Base-by-base conservation (phyloP, 129 eudicot species). In the Centrapalus pauciflorus region DNA sequence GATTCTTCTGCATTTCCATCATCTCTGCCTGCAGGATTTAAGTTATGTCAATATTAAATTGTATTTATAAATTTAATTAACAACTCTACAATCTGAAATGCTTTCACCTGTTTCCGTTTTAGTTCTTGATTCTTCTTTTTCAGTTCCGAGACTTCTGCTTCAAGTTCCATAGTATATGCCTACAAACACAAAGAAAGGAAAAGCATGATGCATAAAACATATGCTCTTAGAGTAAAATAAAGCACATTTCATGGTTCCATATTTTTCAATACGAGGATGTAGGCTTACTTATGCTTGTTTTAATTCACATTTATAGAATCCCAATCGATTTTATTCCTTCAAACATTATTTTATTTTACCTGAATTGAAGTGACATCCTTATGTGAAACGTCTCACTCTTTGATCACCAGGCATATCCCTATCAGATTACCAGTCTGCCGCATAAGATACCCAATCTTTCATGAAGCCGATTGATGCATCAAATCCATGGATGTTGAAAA, bases 131-230 rank as follows among this genome's bases (percentile, higher is more conserved):
- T 86, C 80, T 93, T 93, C 69, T 80, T 90, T 72, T 93, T 93
- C 62, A 93, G 79, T 73, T 89, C 88, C 49, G 87, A 85, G 29
- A 93, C 91, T 89, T 93, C 96, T 5, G 85, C 86, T 76, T 93
- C 99, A 77, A 93, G 61, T 63, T 93, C 99, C 88, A 77, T 86
- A 1, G 95, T 93, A 78, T 93, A 93, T 4, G 99, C 99, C 99
- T 89, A 73, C 26, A 76, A 69, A 66, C 20, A 9, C 58, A 73
- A 48, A 16, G n/a, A 61, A 61, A 48, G 14, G 4, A 5, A 64
- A 14, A 1, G 64, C 27, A 51, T 5, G 9, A 35, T 10, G 19
- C 4, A 17, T 37, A 64, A 70, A 10, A 58, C 35, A 70, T 2
- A 26, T 29, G 45, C 21, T 59, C 17, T 30, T 32, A 29, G 8